These are phyloP conservation scores for Phytophthora hibernalis DNA, from an alignment of 352 stramenopile genomes.

Conservation along the genomic window DNA sequence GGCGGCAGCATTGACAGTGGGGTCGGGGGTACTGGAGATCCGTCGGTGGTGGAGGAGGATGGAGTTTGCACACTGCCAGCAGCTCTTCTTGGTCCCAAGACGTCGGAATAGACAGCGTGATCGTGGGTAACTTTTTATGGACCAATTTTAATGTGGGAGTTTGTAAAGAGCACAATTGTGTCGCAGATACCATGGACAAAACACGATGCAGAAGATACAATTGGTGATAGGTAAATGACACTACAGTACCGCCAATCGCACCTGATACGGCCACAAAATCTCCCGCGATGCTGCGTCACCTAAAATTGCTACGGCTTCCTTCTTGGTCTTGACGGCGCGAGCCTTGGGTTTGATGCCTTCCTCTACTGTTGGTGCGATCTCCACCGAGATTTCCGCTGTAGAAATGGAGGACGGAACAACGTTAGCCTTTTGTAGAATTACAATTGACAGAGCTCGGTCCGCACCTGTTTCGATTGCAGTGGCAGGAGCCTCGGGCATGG, in stretches of 20 bases:
- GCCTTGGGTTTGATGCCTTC: conserved; percentile 15
- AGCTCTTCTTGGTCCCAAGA: background rate
- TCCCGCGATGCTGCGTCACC: conserved; percentile 12
- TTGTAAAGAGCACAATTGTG: conserved; percentile 4
- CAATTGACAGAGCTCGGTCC: background rate
- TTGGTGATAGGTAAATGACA: conserved; percentile 17
- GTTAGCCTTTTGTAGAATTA: background rate
- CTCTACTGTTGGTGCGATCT: conserved; percentile 20
- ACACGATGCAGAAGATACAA: conserved; percentile 1
- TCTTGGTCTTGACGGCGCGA: conserved; percentile 27
- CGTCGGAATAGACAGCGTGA: background rate
- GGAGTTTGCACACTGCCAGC: background rate
- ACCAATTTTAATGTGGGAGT: background rate
- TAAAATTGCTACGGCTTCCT: conserved; percentile 47
- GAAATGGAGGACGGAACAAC: background rate
- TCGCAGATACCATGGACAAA: conserved; percentile 15
- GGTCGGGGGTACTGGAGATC: background rate
- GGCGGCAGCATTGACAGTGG: background rate
- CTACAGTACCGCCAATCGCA: conserved; percentile 2
- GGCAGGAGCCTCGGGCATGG: conserved; percentile 70
- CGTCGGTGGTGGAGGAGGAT: background rate
- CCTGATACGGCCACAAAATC: conserved; percentile 22
- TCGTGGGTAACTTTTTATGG: conserved; percentile 2
- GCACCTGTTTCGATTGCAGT: conserved; percentile 53
- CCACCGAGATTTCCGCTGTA: conserved; percentile 21